Conservation (phyloP, 108 stramenopile species). For the Craspedostauros australis region DNA sequence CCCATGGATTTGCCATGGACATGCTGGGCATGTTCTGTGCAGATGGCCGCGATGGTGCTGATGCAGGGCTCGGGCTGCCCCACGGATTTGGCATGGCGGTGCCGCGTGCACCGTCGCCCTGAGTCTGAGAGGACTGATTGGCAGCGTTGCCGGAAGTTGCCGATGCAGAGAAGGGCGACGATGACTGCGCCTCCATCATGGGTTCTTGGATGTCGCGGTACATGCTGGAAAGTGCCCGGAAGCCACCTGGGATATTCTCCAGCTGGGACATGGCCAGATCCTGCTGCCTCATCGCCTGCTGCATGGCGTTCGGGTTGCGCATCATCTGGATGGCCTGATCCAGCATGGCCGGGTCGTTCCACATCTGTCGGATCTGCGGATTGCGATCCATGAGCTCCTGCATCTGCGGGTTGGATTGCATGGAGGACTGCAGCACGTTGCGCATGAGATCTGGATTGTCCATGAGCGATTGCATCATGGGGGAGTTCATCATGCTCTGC, state of each 20-base stretch:
- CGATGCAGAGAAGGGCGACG: conserved; percentile 7
- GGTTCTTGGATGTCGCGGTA: conserved; percentile 93
- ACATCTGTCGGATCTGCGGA: conserved; percentile 83
- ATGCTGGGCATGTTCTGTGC: neutral
- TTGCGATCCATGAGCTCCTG: conserved; percentile 79
- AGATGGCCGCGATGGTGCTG: neutral
- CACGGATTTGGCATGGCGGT: conserved; percentile 95
- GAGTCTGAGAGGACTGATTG: neutral
- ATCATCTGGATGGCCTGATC: conserved; percentile 90
- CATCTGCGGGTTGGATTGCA: conserved; percentile 91
- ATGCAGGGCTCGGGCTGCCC: conserved; percentile 31
- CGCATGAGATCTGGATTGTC: conserved; percentile 88
- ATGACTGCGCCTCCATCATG: conserved; percentile 80
- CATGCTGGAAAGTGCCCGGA: conserved; percentile 88
- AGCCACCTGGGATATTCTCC: conserved; percentile 93
- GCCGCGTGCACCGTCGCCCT: conserved; percentile 52
- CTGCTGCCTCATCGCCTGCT: conserved; percentile 84
- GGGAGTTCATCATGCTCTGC: conserved; percentile 71
- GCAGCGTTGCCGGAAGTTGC: neutral
- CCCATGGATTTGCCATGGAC: too few species aligned
- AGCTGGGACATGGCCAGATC: conserved; percentile 94
- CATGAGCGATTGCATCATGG: conserved; percentile 80
- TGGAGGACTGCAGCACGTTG: conserved; percentile 42
- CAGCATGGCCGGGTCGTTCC: conserved; percentile 85
- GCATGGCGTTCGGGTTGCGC: conserved; percentile 84